Base-by-base conservation (phyloP, 768 basidiomycete species). In the Flagelloscypha sp. region DNA sequence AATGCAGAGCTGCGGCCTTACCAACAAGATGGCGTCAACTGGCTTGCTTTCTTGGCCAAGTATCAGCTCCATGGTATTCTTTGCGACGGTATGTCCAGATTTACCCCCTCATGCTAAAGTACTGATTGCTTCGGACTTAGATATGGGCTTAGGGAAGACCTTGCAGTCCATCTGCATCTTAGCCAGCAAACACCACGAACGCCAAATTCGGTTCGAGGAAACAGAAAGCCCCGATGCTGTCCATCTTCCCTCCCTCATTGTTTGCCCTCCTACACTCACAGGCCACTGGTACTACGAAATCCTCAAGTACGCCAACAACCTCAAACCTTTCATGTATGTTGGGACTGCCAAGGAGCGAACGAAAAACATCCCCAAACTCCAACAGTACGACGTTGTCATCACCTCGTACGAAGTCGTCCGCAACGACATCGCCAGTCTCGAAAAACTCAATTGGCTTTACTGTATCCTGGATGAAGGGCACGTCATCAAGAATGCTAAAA, bases 261-360 rank as follows among this genome's bases (percentile, higher is more conserved):
- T 98, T 37, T 99, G 95, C 49, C 95, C 95, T 0, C 94, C 95
- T 3, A 99, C 95, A 1, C 74, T 99, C 34, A 95, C 90, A 2
- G 94, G 95, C 7, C 95, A 99, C 55, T 99, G 95, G 95, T 92
- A 89, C 56, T 94, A 98, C 58, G 95, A 99, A 62, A 84, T 98
- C 41, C 66, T 81, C 31, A 98, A 95, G 52, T 99, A 98, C 48
- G 71, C 81, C 3, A 82, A 84, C 30, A 84, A 81, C 47, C 68
- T 98, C 33, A 72, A 71, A 19, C 88, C 93, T 0, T 66, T 95
- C 31, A 65, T 93, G 42, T 99, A 98, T 58, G 82, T 83, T 6
- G 95, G 95, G 16, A 83, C 82, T 38, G 74, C 87, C 18, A 70
- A 79, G 38, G 90, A 98, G 49, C 79, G 95, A 17, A 64, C 70